Percentiles rank a stretch among this genome's conserved stretches.
Evolutionary conservation across 345 rosid species (phyloP).

Genomic region (Gossypioides kirkii): DNA sequence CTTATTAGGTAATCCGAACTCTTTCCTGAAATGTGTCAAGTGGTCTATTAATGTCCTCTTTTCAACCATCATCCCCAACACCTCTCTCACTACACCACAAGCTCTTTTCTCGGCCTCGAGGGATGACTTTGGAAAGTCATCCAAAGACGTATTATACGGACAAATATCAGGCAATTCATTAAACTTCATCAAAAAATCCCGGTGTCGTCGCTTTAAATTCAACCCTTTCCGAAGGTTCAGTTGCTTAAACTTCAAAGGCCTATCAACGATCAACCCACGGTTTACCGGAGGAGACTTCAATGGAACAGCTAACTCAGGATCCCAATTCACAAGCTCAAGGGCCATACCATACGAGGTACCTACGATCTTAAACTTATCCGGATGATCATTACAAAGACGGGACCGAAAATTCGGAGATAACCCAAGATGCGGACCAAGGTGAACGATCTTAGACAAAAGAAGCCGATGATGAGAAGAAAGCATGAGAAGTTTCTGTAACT

Average conservation of each 20-base stretch:
- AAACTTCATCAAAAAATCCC: conserved; percentile 55
- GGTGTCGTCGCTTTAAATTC: conserved; percentile 62
- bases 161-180: conserved; percentile 59
- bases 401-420: conserved; percentile 85
- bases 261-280: conserved; percentile 60
- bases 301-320: conserved; percentile 48
- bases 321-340: conserved; percentile 81
- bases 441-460: conserved; percentile 75
- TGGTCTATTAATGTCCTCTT: conserved; percentile 77
- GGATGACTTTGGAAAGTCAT: conserved; percentile 47
- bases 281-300: conserved; percentile 33
- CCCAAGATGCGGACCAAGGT: conserved; percentile 83
- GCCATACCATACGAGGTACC: conserved; percentile 83
- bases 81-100: conserved; percentile 64
- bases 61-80: conserved; percentile 64
- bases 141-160: conserved; percentile 49
- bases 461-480: conserved; percentile 67
- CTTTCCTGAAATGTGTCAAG: conserved; percentile 85
- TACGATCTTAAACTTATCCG: conserved; percentile 62
- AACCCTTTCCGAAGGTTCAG: conserved; percentile 72
- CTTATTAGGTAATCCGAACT: conserved; percentile 65
- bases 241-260: conserved; percentile 79
- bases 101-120: conserved; percentile 82
- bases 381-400: conserved; percentile 75
- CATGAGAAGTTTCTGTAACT: conserved; percentile 88